phyloP scores from a whole-genome alignment of 2,329 filamentous ascomycete genomes.

The Pseudocercospora fuligena region DNA sequence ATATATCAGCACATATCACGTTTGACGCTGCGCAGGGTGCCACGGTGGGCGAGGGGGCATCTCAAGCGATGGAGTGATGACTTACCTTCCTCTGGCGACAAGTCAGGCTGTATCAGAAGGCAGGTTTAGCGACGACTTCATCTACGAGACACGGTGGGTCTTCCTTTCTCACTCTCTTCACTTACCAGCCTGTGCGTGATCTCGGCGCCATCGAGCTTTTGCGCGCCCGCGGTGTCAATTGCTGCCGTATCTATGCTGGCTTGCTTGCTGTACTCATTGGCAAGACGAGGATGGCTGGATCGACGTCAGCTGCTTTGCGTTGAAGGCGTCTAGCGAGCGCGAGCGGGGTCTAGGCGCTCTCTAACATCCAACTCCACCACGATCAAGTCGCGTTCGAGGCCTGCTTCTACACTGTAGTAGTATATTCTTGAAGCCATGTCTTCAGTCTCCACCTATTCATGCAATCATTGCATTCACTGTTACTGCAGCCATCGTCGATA shows the following conservation, averaged over 20 bases:
- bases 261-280: not conserved
- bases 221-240: not conserved
- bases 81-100: slow-evolving; percentile 42
- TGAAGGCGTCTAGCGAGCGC: not conserved
- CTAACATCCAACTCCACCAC: not conserved
- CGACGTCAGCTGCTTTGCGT: not conserved
- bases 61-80: slow-evolving; percentile 3
- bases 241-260: not conserved
- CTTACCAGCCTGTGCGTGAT: slow-evolving; percentile 43
- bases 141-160: not conserved
- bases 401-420: not conserved
- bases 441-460: no score
- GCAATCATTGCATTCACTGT: no score
- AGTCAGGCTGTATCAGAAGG: slow-evolving; percentile 34
- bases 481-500: no score
- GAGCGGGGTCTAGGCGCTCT: not conserved
- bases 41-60: not conserved
- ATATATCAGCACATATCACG: not conserved
- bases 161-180: not conserved
- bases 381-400: not conserved
- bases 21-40: not conserved
- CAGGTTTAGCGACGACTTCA: slow-evolving; percentile 15
- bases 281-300: not conserved
- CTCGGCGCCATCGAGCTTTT: slow-evolving; percentile 35
- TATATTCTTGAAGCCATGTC: not conserved